Percentiles rank a stretch among this genome's conserved stretches.
phyloP scores from a whole-genome alignment of 2,329 filamentous ascomycete species.

The Fusarium tjaetaba region DNA sequence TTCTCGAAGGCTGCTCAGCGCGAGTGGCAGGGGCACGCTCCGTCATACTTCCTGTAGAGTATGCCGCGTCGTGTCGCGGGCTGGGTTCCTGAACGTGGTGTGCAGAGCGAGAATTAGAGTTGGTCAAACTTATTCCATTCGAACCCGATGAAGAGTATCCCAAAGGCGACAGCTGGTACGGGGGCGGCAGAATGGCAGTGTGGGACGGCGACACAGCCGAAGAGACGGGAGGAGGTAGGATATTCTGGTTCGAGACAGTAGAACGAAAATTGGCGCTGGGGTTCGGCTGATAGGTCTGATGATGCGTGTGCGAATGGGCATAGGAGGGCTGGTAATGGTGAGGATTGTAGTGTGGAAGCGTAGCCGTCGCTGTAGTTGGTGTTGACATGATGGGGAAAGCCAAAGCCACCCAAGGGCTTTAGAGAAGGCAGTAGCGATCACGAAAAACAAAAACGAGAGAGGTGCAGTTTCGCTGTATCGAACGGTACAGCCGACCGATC shows the following conservation, averaged over 20 bases:
- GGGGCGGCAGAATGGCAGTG: constrained; percentile 40
- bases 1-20: constrained; percentile 52
- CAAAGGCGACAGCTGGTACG: constrained; percentile 44
- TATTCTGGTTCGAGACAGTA: constrained; percentile 39
- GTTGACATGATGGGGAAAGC: constrained; percentile 73
- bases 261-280: constrained; percentile 46
- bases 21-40: constrained; percentile 43
- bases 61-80: constrained; percentile 42
- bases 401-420: constrained; percentile 40
- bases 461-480: constrained; percentile 26
- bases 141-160: constrained; percentile 46
- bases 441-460: constrained; percentile 18
- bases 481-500: constrained; percentile 31
- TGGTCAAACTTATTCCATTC: constrained; percentile 47
- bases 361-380: constrained; percentile 79
- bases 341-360: constrained; percentile 74
- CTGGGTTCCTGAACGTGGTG: constrained; percentile 47
- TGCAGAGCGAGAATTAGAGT: constrained; percentile 43
- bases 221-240: constrained; percentile 46
- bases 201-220: constrained; percentile 41
- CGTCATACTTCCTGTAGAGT: constrained; percentile 40
- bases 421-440: constrained; percentile 23
- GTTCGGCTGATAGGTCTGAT: constrained; percentile 45
- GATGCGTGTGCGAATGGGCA: constrained; percentile 53
- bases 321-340: constrained; percentile 69